Evolutionary conservation across 2,329 filamentous ascomycete genomes (phyloP).

Genomic region (Purpureocillium takamizusanense): DNA sequence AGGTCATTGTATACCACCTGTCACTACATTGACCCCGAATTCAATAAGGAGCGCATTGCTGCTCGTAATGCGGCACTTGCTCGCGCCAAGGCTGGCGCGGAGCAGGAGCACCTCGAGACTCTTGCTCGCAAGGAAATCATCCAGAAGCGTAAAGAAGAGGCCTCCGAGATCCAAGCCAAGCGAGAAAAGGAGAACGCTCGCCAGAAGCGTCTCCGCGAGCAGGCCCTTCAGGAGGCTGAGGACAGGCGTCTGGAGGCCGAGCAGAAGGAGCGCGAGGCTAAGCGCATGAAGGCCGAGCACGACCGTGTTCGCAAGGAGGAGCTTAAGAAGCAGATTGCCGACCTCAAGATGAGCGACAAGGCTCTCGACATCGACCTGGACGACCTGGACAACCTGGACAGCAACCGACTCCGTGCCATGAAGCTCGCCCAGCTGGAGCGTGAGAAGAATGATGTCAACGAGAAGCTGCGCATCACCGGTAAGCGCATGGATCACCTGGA

Average conservation of each 20-base stretch:
- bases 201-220: conserved; percentile 76
- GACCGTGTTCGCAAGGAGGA: conserved; percentile 88
- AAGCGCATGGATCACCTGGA: conserved; percentile 97
- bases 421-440: conserved; percentile 94
- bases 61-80: conserved; percentile 72
- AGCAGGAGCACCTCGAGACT: conserved; percentile 80
- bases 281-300: conserved; percentile 76
- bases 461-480: conserved; percentile 81
- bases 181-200: conserved; percentile 90
- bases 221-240: conserved; percentile 84
- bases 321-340: conserved; percentile 83
- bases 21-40: conserved; percentile 87
- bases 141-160: conserved; percentile 93
- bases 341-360: conserved; percentile 84
- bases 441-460: conserved; percentile 93
- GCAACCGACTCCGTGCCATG: conserved; percentile 82
- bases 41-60: conserved; percentile 72
- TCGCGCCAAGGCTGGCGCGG: conserved; percentile 78
- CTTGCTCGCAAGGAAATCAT: conserved; percentile 84
- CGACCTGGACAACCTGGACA: conserved; percentile 79
- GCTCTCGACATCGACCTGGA: conserved; percentile 65
- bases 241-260: conserved; percentile 83
- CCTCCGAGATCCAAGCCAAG: conserved; percentile 77
- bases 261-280: conserved; percentile 81
- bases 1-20: conserved; percentile 88